These are phyloP conservation scores for Bipolaris bicolor DNA, from an alignment of 2,329 filamentous ascomycete species.

Conservation along the genomic window DNA sequence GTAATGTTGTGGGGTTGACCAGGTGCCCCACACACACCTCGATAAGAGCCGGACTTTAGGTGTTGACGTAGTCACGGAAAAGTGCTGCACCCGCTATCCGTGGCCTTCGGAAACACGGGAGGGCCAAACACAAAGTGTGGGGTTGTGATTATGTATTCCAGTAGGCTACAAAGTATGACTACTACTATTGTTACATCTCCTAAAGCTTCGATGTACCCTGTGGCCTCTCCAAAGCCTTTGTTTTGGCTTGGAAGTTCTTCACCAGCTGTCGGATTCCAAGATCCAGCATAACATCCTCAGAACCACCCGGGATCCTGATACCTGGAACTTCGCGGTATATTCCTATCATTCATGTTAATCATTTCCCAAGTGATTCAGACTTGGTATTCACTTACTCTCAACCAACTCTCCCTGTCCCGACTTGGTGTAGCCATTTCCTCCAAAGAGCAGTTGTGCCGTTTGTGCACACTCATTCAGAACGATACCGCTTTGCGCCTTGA, in stretches of 20 bases:
- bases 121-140: not conserved
- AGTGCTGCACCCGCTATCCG: not conserved
- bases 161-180: not conserved
- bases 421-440: constrained; percentile 74
- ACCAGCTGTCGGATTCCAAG: constrained; percentile 72
- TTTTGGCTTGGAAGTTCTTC: constrained; percentile 69
- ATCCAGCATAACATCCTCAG: constrained; percentile 75
- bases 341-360: constrained; percentile 47
- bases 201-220: constrained; percentile 54
- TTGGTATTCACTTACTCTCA: constrained; percentile 62
- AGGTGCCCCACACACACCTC: too few species aligned
- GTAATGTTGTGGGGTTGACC: too few species aligned
- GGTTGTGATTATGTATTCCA: not conserved
- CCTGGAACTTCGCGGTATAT: constrained; percentile 70
- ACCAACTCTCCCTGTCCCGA: constrained; percentile 73
- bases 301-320: constrained; percentile 67
- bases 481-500: constrained; percentile 74
- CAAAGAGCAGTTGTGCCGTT: constrained; percentile 72
- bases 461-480: constrained; percentile 75
- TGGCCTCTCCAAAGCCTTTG: constrained; percentile 57
- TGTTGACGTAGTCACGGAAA: not conserved
- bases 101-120: not conserved
- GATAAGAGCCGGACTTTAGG: not conserved
- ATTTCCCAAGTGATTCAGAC: not conserved
- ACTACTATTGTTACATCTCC: not conserved